These are phyloP conservation scores for Fagopyrum homotropicum DNA, from an alignment of 148 eudicot species.

Conservation along the genomic window DNA sequence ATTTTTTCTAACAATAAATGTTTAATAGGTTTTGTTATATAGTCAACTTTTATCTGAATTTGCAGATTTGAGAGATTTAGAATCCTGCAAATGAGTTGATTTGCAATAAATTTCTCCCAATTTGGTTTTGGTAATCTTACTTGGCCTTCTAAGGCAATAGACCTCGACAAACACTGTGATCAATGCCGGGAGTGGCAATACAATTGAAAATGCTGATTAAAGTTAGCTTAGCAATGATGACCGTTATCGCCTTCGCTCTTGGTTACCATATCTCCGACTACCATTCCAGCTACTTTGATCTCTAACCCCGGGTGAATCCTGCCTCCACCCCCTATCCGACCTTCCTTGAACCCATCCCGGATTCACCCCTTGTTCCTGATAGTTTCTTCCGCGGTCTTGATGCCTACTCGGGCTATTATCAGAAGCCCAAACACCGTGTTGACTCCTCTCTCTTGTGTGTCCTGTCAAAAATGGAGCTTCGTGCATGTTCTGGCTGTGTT, in stretches of 20 bases:
- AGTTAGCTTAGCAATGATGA: background rate
- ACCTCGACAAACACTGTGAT: background rate
- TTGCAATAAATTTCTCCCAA: background rate
- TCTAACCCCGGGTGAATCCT: slow-evolving; percentile 19
- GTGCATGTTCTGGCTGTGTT: background rate
- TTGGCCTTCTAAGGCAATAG: background rate
- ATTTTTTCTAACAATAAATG: too few relatives aligned
- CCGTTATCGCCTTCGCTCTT: slow-evolving; percentile 39
- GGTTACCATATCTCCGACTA: slow-evolving; percentile 27
- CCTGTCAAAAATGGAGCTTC: slow-evolving; percentile 13
- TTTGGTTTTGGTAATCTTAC: background rate
- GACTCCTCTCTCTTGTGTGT: slow-evolving; percentile 23
- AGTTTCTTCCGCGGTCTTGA: slow-evolving; percentile 27
- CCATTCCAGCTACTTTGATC: slow-evolving; percentile 31
- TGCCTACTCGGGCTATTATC: slow-evolving; percentile 43
- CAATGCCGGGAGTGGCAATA: background rate
- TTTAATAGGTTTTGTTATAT: too few relatives aligned
- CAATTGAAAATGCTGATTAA: background rate
- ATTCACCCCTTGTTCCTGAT: slow-evolving; percentile 27
- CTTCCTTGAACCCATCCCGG: slow-evolving; percentile 27
- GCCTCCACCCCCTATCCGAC: slow-evolving; percentile 25
- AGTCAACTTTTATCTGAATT: too few relatives aligned
- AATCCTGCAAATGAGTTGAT: background rate
- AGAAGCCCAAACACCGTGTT: slow-evolving; percentile 53
- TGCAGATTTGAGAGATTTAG: too few relatives aligned